Evolutionary conservation across 148 eudicot genomes (phyloP), one percentile per base, ranked within the genome.

Genomic region (Rhododendron ovatum): DNA sequence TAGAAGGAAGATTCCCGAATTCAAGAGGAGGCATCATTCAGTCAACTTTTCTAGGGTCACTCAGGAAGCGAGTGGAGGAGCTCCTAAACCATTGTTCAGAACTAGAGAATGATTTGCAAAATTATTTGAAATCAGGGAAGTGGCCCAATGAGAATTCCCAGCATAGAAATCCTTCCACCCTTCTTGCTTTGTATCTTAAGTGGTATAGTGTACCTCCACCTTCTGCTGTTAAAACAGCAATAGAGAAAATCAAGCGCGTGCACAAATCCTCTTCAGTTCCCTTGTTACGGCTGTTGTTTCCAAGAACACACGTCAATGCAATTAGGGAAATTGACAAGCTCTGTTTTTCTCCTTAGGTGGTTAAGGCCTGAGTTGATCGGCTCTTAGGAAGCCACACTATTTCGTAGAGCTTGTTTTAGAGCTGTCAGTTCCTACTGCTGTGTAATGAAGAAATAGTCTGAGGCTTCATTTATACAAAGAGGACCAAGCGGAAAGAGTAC

Each of bases 131-230:
- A 69, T 85, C 91, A 17, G 98, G 98, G 59, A 88, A 45, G 55
- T 97, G 98, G 99, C 98, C 98, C 37, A 84, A 41, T 10, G 89
- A 80, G 81, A 89, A 88, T 82, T 84, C 88, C 20, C 85, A 39
- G 71, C 89, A 88, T 48, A 85, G 87, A 69, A 91, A 90, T 76
- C 83, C 86, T 45, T 88, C 92, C 6, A 65, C 88, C 83, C 84
- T 91, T 28, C 95, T 97, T 76, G 93, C 98, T n/a, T 94, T 98
- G 99, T 95, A 95, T 90, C 94, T 97, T 35, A 93, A 93, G 47
- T 95, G 99, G 99, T 95, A 89, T 81, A 67, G 83, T 45, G 92
- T 97, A 51, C 99, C 99, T 1, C 75, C 98, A 50, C 93, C 95
- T 35, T 59, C 89, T 71, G 88, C 87, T 85, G 80, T 95, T 26